Percentiles rank a stretch among this genome's conserved stretches.
These are phyloP conservation scores for Salix koriyanagi DNA, from an alignment of 345 rosid species.

Conservation along the genomic window DNA sequence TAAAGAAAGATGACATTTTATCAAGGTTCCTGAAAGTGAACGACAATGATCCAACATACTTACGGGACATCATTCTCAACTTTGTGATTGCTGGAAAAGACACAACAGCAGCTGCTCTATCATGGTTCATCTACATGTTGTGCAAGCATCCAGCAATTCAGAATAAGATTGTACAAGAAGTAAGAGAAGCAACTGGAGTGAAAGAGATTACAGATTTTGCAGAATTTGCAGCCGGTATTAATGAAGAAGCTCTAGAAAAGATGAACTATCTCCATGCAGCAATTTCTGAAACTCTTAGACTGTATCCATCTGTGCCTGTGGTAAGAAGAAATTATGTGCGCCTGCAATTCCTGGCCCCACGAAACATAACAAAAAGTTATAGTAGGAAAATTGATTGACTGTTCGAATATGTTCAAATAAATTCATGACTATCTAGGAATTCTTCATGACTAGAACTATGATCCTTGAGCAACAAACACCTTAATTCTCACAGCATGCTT, in stretches of 20 bases:
- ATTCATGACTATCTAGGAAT: too few species aligned
- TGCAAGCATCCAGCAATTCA: constrained; percentile 32
- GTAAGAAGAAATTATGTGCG: constrained; percentile 8
- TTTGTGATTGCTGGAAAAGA: constrained; percentile 42
- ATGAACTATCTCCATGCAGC: constrained; percentile 42
- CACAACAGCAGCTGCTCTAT: constrained; percentile 34
- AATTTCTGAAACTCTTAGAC: constrained; percentile 39
- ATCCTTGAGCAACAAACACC: too few species aligned
- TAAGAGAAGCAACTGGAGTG: constrained; percentile 14
- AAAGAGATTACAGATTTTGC: not conserved
- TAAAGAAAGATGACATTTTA: constrained; percentile 31
- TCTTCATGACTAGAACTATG: too few species aligned
- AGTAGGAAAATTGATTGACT: too few species aligned
- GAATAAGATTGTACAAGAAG: constrained; percentile 27
- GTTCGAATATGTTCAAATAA: too few species aligned
- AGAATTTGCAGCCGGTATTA: constrained; percentile 21
- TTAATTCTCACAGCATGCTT: too few species aligned
- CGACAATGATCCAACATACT: constrained; percentile 38
- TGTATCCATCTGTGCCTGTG: constrained; percentile 44
- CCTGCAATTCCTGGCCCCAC: too few species aligned
- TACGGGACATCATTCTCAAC: constrained; percentile 43
- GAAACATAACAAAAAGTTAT: too few species aligned
- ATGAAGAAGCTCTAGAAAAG: constrained; percentile 33
- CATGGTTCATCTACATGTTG: constrained; percentile 43
- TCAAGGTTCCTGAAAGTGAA: constrained; percentile 45